phyloP scores from a whole-genome alignment of 208 protist genomes.

The Crithidia acanthocephali region DNA sequence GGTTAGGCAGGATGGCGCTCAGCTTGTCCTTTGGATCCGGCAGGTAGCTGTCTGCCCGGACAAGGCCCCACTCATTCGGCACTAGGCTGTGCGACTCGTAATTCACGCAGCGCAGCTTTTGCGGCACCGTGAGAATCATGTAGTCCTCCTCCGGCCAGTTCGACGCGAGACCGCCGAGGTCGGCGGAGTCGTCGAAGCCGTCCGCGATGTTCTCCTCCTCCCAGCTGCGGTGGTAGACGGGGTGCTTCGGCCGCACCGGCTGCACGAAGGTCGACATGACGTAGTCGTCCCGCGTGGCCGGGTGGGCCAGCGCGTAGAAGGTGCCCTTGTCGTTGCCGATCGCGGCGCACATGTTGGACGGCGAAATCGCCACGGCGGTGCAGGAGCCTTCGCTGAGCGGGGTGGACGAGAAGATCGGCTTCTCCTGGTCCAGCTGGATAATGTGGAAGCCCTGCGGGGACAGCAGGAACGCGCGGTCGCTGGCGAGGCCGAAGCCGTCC shows the following conservation, averaged over 20 bases:
- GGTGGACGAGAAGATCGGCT: slow-evolving; percentile 62
- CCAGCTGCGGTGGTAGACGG: slow-evolving; percentile 72
- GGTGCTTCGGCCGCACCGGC: slow-evolving; percentile 62
- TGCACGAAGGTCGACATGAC: slow-evolving; percentile 81
- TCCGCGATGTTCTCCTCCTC: slow-evolving; percentile 65
- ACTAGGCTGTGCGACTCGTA: slow-evolving; percentile 48
- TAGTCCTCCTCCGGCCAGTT: slow-evolving; percentile 89
- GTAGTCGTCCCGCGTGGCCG: slow-evolving; percentile 69
- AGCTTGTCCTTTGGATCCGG: slow-evolving; percentile 90
- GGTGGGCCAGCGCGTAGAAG: slow-evolving; percentile 80
- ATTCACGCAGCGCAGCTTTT: slow-evolving; percentile 80
- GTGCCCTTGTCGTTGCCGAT: slow-evolving; percentile 89
- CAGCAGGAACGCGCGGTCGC: slow-evolving; percentile 72
- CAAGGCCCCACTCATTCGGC: slow-evolving; percentile 75
- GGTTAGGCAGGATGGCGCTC: slow-evolving; percentile 74
- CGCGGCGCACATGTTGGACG: slow-evolving; percentile 77
- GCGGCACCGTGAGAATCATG: slow-evolving; percentile 87
- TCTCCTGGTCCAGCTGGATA: slow-evolving; percentile 73
- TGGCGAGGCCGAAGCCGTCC: slow-evolving; percentile 60
- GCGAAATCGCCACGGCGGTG: slow-evolving; percentile 76
- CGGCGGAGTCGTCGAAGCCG: slow-evolving; percentile 70
- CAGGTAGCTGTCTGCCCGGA: slow-evolving; percentile 80
- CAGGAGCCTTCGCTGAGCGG: slow-evolving; percentile 58
- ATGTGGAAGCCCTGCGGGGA: slow-evolving; percentile 81
- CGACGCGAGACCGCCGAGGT: slow-evolving; percentile 60